Conservation (phyloP, 83 land plant genomes). For the Thuja plicata region DNA sequence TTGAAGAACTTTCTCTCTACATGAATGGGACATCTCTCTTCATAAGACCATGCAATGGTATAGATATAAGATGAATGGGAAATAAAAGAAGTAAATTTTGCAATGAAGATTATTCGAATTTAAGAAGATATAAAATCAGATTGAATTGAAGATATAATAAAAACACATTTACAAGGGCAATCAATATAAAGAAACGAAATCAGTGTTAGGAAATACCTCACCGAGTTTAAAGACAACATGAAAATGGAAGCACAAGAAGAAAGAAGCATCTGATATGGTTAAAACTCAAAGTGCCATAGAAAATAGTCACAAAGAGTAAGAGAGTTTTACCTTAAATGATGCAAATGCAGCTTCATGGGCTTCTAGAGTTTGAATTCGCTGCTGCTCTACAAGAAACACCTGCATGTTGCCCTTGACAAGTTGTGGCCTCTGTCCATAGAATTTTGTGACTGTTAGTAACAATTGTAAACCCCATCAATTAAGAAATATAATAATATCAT, state of each 20-base stretch:
- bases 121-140: no score
- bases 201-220: background rate
- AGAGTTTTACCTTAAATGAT: constrained; percentile 55
- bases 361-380: constrained; percentile 97
- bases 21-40: no score
- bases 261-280: background rate
- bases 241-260: background rate
- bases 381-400: constrained; percentile 95
- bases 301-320: background rate
- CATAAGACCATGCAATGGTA: no score
- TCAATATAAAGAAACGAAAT: no score
- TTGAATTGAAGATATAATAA: no score
- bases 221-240: background rate
- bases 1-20: no score
- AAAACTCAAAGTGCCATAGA: background rate
- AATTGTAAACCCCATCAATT: background rate
- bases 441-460: background rate
- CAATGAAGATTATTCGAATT: no score
- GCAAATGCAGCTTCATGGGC: constrained; percentile 99
- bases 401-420: constrained; percentile 99
- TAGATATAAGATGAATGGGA: no score
- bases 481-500: background rate
- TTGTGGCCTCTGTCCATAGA: constrained; percentile 79
- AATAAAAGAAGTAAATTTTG: no score
- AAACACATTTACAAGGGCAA: no score